Conservation (phyloP, 306 rosid species). For the Begonia peltatifolia region DNA sequence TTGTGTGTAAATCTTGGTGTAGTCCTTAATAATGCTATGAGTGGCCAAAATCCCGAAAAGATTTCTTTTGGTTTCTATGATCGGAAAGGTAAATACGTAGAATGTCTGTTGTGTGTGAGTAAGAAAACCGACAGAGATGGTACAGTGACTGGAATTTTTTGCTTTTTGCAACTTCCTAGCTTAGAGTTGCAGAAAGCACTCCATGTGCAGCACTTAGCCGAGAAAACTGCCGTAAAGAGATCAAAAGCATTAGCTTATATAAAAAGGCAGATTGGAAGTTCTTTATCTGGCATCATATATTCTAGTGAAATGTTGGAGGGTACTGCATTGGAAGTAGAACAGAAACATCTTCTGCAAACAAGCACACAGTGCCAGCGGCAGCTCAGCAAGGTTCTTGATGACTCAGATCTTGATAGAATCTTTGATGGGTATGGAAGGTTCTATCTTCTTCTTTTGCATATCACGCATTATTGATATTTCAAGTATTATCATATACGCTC, state of each 20-base stretch:
- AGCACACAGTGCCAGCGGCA: conserved; percentile 71
- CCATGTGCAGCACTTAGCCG: conserved; percentile 69
- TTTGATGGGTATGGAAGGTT: conserved; percentile 54
- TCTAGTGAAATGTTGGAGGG: conserved; percentile 57
- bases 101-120: conserved; percentile 73
- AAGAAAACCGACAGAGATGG: conserved; percentile 71
- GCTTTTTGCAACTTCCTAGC: conserved; percentile 93
- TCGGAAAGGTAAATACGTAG: conserved; percentile 51
- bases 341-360: conserved; percentile 49
- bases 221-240: conserved; percentile 79
- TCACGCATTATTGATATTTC: neutral
- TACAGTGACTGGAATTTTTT: conserved; percentile 65
- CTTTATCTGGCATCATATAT: conserved; percentile 54
- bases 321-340: conserved; percentile 59
- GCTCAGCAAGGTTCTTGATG: conserved; percentile 81
- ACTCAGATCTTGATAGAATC: conserved; percentile 80
- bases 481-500: neutral
- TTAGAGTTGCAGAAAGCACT: conserved; percentile 79
- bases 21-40: conserved; percentile 64
- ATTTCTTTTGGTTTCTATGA: conserved; percentile 55
- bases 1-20: conserved; percentile 71
- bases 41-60: conserved; percentile 60
- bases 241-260: conserved; percentile 50
- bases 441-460: neutral
- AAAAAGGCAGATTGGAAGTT: conserved; percentile 65